Evolutionary conservation across 352 stramenopile species (phyloP), one percentile per base, ranked within the genome.

Genomic region (Phytophthora citricola): DNA sequence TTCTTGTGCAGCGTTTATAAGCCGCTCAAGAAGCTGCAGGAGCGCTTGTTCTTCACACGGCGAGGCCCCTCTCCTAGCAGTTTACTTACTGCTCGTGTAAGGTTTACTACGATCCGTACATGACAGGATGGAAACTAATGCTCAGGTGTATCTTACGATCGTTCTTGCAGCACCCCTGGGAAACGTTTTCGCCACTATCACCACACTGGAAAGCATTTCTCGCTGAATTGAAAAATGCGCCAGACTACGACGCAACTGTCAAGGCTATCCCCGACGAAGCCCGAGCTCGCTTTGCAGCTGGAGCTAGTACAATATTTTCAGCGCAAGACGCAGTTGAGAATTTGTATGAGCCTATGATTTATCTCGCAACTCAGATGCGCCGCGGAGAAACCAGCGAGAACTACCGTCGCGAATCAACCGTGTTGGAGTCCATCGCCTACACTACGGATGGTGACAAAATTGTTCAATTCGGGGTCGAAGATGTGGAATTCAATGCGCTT

Each of bases 341-440:
- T 34, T 43, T 91, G n/a, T 95, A 91, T 56, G 79, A 95, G 49
- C 87, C 87, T 3, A 92, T 95, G 79, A 61, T 94, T 27, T 95
- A 90, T 73, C 53, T 95, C 14, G 85, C 85, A 22, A 72, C 67
- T 20, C 64, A 71, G 17, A 40, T 8, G 3, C 59, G 20, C 9
- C 49, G 26, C 11, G 24, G 36, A 41, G 44, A 24, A 41, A 17
- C 17, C 56, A 61, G 22, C 22, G 46, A 59, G 7, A 44, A 50
- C 12, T 55, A 66, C 43, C 52, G 14, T 34, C 58, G 31, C 15
- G 55, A 52, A 29, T 50, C 31, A 22, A 48, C 15, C 15, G 8
- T 24, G 39, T 31, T 69, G 14, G 32, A 51, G 17, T 69, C 55
- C 38, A 52, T 40, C 10, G 15, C 39, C 15, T 50, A 59, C 44